Base-by-base conservation (phyloP, 148 eudicot species). In the Persicaria tinctoria region DNA sequence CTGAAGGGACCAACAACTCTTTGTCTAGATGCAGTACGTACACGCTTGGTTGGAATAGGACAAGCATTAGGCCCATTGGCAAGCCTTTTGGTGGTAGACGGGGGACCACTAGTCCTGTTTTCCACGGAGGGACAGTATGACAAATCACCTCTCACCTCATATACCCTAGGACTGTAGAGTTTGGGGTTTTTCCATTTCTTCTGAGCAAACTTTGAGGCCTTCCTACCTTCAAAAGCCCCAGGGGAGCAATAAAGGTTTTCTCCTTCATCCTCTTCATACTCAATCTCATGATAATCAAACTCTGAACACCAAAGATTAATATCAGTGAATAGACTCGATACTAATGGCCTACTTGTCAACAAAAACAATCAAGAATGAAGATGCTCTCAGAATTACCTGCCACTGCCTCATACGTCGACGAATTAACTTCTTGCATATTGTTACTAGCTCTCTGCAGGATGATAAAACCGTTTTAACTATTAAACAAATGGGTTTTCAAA, bases 11-110 rank as follows among this genome's bases (percentile, higher is more conserved):
- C 84, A 3, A 78, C 69, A 79, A 89, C 84, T 77, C 99, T 95
- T 76, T 83, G 94, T 79, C 98, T 88, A 70, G 93, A 85, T 75
- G 97, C 93, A 82, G 99, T 95, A 12, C 94, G 91, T 62, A 89
- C 78, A 50, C 96, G 91, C 81, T 92, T 92, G 45, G 94, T 90
- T 71, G 96, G 97, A 81, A 90, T 82, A 64, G 88, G 75, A 78
- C 88, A 85, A 76, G 78, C 86, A 81, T 84, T 81, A 77, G 85
- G 83, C 84, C 75, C 85, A 82, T 79, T 86, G 77, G 84, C 85
- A 74, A 92, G 83, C 74, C 91, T 84, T 84, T 95, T 94, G 23
- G 83, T 87, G 78, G 85, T 75, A 68, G 86, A 79, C 73, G 74
- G 87, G 32, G 86, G 86, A 54, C 75, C 48, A 70, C 86, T 91